Evolutionary conservation across 768 basidiomycete genomes (phyloP).

Genomic region (Piloderma croceum): DNA sequence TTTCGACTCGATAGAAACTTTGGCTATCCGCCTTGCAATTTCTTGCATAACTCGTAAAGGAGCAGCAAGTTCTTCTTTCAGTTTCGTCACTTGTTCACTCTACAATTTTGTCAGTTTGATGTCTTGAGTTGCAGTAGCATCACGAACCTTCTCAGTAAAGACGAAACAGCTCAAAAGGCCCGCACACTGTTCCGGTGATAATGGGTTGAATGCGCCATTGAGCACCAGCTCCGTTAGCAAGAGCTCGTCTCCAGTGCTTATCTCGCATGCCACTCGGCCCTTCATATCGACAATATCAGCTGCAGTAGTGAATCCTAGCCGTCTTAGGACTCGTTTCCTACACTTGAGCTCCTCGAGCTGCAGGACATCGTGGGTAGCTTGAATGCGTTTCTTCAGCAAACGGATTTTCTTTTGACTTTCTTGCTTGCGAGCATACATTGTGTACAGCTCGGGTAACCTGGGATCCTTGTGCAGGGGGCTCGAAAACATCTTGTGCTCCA

Average conservation of each 20-base stretch:
- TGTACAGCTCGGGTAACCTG: slow-evolving; percentile 75
- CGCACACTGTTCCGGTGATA: slow-evolving; percentile 89
- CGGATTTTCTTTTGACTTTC: slow-evolving; percentile 65
- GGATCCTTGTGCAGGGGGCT: slow-evolving; percentile 77
- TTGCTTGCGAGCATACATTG: slow-evolving; percentile 72
- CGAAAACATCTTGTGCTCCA: slow-evolving; percentile 81
- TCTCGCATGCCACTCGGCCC: slow-evolving; percentile 97
- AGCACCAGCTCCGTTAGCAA: slow-evolving; percentile 95
- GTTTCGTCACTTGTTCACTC: slow-evolving; percentile 81
- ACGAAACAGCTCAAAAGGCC: slow-evolving; percentile 97
- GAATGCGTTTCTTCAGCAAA: slow-evolving; percentile 77
- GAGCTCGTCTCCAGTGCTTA: slow-evolving; percentile 94
- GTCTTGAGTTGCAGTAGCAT: no score
- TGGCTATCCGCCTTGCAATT: slow-evolving; percentile 91
- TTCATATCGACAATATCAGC: slow-evolving; percentile 97
- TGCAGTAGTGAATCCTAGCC: slow-evolving; percentile 83
- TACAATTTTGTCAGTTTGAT: slow-evolving; percentile 27
- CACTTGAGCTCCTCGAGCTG: slow-evolving; percentile 96
- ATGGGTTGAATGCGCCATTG: slow-evolving; percentile 89
- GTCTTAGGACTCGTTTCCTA: slow-evolving; percentile 87
- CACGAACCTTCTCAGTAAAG: slow-evolving; percentile 85
- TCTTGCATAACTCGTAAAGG: slow-evolving; percentile 96
- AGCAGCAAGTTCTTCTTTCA: slow-evolving; percentile 90
- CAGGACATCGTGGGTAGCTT: slow-evolving; percentile 84
- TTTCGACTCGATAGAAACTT: slow-evolving; percentile 91